Conservation (phyloP, 148 eudicot genomes). For the Linanthus parryae region DNA sequence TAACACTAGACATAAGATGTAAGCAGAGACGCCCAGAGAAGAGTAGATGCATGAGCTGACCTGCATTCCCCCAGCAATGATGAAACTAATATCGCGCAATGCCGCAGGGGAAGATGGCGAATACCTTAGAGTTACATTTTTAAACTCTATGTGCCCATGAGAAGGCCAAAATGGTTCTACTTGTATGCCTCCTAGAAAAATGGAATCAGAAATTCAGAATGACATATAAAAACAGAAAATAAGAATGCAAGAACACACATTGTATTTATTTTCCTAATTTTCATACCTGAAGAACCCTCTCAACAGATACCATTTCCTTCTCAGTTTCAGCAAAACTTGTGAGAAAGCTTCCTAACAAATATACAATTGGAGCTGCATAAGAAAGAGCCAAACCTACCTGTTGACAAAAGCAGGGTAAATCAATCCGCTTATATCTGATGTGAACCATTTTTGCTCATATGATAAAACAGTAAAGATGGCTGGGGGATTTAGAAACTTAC, state of each 20-base stretch:
- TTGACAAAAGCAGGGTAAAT: no score
- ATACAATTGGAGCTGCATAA: slow-evolving; percentile 92
- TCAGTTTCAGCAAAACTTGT: slow-evolving; percentile 95
- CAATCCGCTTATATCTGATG: no score
- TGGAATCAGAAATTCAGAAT: slow-evolving; percentile 12
- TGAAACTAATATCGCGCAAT: slow-evolving; percentile 52
- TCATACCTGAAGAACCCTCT: slow-evolving; percentile 80
- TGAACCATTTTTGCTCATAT: no score
- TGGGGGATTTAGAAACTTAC: slow-evolving; percentile 30
- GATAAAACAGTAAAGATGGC: slow-evolving; percentile 2
- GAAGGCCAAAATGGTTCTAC: slow-evolving; percentile 70
- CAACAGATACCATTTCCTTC: slow-evolving; percentile 96
- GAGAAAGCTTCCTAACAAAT: slow-evolving; percentile 79
- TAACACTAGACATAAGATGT: no score
- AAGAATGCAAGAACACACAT: neutral
- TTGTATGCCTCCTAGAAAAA: no score
- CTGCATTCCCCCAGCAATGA: slow-evolving; percentile 68
- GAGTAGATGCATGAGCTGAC: no score
- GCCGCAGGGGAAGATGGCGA: slow-evolving; percentile 85
- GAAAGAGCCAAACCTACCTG: slow-evolving; percentile 97
- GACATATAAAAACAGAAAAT: neutral
- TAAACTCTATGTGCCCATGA: slow-evolving; percentile 71
- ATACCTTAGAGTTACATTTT: slow-evolving; percentile 75
- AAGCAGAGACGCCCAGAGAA: no score
- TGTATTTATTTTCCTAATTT: neutral